phyloP scores from a whole-genome alignment of 208 protist genomes.

The Trypanosoma avium region DNA sequence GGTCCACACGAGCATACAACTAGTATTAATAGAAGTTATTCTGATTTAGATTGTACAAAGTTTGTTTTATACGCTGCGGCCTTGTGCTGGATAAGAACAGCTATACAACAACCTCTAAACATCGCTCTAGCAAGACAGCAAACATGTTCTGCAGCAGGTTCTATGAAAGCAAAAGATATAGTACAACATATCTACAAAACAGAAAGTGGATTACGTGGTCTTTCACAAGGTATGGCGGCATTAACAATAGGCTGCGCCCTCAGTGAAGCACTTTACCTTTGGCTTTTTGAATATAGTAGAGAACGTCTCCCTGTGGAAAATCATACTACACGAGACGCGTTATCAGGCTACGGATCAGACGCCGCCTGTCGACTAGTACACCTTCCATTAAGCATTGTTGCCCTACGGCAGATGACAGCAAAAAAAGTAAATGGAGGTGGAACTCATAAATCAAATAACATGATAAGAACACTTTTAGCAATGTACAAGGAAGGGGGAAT shows the following conservation, averaged over 20 bases:
- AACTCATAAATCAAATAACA: conserved; percentile 27
- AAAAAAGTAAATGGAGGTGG: not conserved
- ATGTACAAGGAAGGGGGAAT: conserved; percentile 73
- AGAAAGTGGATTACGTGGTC: conserved; percentile 58
- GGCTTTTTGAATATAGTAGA: conserved; percentile 69
- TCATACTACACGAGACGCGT: conserved; percentile 43
- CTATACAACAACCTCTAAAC: conserved; percentile 80
- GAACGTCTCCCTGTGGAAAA: conserved; percentile 43
- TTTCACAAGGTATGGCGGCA: conserved; percentile 58
- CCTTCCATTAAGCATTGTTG: conserved; percentile 80
- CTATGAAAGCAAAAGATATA: conserved; percentile 34
- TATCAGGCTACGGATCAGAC: conserved; percentile 68
- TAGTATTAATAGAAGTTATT: conserved; percentile 77
- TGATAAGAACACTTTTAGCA: conserved; percentile 15
- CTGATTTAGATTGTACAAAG: conserved; percentile 46
- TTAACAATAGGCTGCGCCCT: conserved; percentile 68
- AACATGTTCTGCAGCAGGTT: conserved; percentile 37
- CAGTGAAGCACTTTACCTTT: conserved; percentile 82
- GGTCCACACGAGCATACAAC: conserved; percentile 66
- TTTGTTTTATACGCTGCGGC: conserved; percentile 62
- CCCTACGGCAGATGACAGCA: conserved; percentile 82
- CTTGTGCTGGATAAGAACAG: conserved; percentile 71
- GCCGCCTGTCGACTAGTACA: conserved; percentile 65
- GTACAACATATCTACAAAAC: conserved; percentile 39
- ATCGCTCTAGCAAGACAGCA: conserved; percentile 80